Evolutionary conservation across 192 early-diverging fungal genomes (phyloP), one percentile per base, ranked within the genome.

Genomic region (Coemansia guatemalensis): DNA sequence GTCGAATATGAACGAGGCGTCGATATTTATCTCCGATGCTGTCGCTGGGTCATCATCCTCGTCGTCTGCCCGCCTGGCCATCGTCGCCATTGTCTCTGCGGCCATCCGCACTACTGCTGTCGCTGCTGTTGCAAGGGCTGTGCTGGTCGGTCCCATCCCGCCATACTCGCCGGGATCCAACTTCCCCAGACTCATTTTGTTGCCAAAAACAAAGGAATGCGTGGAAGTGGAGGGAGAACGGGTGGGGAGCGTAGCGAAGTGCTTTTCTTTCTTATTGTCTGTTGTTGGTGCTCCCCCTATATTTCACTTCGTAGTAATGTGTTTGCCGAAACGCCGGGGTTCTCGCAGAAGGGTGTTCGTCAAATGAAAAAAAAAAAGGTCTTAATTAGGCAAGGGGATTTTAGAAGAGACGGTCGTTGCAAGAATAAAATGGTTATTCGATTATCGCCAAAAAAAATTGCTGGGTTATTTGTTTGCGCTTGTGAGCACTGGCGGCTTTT

Each of bases 1-100:
- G 68, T 80, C 77, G 20, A 80, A 74, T 9, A 80, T 60, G 33
- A 55, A 74, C 44, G 67, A 51, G 2, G 25, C 52, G 55, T 71
- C 62, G 41, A 80, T 74, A 55, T 74, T 71, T 35, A 76, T 68
- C 39, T 73, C 56, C 20, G 55, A 53, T 17, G 48, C 22, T 17
- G 71, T 62, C 60, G 49, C 47, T 32, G 18, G 9, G 17, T 67
- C 56, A 8, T 50, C 20, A 50, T 56, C 60, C 25, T 48, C 54
- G 48, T 48, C 54, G 48, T 64, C 64, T 27, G 32, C 55, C 27
- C 30, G 47, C 21, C 41, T n/a, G 9, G 14, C 27, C 35, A 49
- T 26, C 2, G 39, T 53, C 27, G 54, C 27, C 8, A 58, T 17
- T 30, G 41, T 35, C 11, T 48, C 29, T 35, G 44, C 21, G 11